phyloP scores from a whole-genome alignment of 176 grass and related monocot genomes.

The Lolium multiflorum region DNA sequence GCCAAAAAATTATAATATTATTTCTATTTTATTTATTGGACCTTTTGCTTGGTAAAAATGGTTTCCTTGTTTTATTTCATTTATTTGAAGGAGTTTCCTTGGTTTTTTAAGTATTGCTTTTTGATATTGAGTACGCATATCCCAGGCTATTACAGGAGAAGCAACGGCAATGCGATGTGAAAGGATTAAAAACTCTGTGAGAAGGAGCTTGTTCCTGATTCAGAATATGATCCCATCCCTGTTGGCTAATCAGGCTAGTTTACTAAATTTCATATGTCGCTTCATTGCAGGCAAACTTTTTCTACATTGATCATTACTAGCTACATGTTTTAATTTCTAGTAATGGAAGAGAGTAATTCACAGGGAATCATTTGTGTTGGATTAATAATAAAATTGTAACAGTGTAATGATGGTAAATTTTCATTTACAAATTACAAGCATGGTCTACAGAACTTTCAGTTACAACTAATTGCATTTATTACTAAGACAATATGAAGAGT shows the following conservation, averaged over 20 bases:
- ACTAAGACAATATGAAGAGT: neutral
- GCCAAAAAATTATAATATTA: neutral
- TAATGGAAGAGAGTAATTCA: neutral
- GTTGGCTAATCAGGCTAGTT: constrained; percentile 70
- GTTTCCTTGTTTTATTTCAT: neutral
- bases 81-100: neutral
- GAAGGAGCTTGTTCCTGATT: constrained; percentile 71
- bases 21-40: neutral
- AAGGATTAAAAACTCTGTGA: constrained; percentile 64
- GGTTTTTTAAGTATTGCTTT: constrained; percentile 18
- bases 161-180: constrained; percentile 66
- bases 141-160: constrained; percentile 82
- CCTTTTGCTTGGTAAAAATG: neutral
- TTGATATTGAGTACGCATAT: constrained; percentile 11
- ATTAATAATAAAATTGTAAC: neutral
- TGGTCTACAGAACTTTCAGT: neutral
- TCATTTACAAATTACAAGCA: neutral
- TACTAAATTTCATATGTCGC: constrained; percentile 8
- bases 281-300: neutral
- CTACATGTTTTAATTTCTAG: neutral
- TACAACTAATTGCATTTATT: constrained; percentile 19
- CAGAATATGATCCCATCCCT: constrained; percentile 73
- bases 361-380: neutral
- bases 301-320: neutral
- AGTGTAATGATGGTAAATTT: neutral